These are phyloP conservation scores for Penicillium mononematosum DNA, from an alignment of 495 filamentous ascomycete genomes.

Conservation along the genomic window DNA sequence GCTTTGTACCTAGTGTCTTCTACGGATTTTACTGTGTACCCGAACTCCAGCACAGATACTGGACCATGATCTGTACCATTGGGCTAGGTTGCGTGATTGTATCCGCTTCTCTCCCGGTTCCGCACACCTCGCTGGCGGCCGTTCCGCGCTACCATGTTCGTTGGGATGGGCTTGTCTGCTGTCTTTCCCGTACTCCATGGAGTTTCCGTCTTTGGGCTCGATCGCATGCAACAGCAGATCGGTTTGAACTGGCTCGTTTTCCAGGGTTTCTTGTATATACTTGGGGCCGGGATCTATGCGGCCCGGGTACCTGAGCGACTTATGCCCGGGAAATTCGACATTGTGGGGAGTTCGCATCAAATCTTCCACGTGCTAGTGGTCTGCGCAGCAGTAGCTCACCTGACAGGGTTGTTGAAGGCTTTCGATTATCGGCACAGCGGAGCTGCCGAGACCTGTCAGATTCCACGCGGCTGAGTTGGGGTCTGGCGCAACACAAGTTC, in stretches of 20 bases:
- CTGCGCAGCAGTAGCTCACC: constrained; percentile 56
- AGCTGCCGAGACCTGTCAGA: constrained; percentile 40
- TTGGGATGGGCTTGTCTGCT: constrained; percentile 81
- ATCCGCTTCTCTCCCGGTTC: constrained; percentile 74
- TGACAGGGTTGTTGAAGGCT: constrained; percentile 56
- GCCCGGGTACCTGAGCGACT: constrained; percentile 53
- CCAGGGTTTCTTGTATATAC: constrained; percentile 81
- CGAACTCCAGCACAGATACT: constrained; percentile 63
- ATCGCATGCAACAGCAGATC: constrained; percentile 64
- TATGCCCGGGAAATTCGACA: constrained; percentile 55
- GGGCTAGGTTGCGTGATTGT: constrained; percentile 72
- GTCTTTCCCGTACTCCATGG: constrained; percentile 79
- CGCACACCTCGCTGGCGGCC: constrained; percentile 78
- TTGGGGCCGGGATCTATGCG: constrained; percentile 83
- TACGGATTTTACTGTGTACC: constrained; percentile 78
- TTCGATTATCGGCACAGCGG: constrained; percentile 57
- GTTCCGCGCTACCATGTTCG: constrained; percentile 88
- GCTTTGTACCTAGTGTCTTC: constrained; percentile 80
- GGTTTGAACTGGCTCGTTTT: constrained; percentile 78
- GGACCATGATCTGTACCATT: constrained; percentile 75
- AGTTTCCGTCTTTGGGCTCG: constrained; percentile 57
- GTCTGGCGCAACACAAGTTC: constrained; percentile 10
- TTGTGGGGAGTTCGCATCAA: constrained; percentile 62
- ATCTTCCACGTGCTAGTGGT: constrained; percentile 65
- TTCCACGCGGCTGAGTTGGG: constrained; percentile 29